Evolutionary conservation across 164 flowering plant genomes (phyloP).

Genomic region (Berberis vulgaris): DNA sequence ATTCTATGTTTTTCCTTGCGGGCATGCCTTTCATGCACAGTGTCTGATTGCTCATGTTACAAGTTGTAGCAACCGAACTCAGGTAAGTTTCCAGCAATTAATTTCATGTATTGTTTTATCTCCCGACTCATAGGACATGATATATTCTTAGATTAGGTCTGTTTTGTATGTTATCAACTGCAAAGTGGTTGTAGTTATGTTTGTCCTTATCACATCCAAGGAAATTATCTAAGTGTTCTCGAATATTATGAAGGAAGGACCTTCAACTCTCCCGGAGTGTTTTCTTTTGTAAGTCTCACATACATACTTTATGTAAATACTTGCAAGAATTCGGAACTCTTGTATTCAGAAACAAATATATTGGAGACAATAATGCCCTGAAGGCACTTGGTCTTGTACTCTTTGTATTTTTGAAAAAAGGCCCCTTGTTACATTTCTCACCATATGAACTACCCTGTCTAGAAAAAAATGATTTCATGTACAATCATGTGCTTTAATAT

Average conservation of each 20-base stretch:
- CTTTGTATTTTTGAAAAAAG: not conserved
- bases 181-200: too few species aligned
- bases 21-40: constrained; percentile 86
- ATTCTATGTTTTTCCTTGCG: constrained; percentile 97
- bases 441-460: not conserved
- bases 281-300: not conserved
- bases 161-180: too few species aligned
- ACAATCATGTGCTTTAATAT: not conserved
- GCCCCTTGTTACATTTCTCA: not conserved
- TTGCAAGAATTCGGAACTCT: too few species aligned
- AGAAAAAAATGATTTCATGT: not conserved
- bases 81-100: constrained; percentile 38
- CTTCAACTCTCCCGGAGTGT: not conserved
- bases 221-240: not conserved
- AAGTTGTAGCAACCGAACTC: constrained; percentile 54
- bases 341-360: too few species aligned
- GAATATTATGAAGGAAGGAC: not conserved
- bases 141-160: too few species aligned
- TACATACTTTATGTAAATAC: too few species aligned
- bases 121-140: not conserved
- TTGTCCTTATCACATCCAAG: too few species aligned
- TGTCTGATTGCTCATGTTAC: constrained; percentile 95
- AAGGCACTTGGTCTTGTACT: too few species aligned
- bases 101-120: not conserved
- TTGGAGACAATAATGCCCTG: too few species aligned